A percentile compares a stretch with the other conserved stretches of the same genome.
These are phyloP conservation scores for Tillandsia fasciculata DNA, from an alignment of 176 grass and related monocot species.

Conservation along the genomic window DNA sequence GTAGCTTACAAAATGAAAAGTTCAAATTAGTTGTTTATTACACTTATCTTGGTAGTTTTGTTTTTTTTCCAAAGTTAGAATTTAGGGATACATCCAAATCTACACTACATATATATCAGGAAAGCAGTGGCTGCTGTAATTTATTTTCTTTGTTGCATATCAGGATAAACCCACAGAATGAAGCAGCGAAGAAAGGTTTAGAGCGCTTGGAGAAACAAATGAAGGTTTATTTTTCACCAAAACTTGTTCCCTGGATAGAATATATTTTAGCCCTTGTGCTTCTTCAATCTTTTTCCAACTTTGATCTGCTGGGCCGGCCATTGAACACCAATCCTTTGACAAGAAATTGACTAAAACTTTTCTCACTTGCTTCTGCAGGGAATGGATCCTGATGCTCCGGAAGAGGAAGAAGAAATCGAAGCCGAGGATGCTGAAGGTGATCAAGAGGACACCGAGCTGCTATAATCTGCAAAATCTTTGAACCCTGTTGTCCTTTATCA, in stretches of 20 bases:
- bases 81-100: no score
- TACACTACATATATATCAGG: no score
- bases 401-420: slow-evolving; percentile 89
- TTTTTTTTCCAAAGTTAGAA: no score
- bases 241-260: no score
- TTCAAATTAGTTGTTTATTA: no score
- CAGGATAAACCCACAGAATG: slow-evolving; percentile 93
- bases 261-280: not conserved
- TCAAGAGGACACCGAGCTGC: slow-evolving; percentile 62
- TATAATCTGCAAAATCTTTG: slow-evolving; percentile 24
- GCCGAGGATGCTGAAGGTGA: slow-evolving; percentile 67
- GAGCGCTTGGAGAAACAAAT: slow-evolving; percentile 97
- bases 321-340: not conserved
- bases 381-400: slow-evolving; percentile 88
- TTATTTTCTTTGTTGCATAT: slow-evolving; percentile 5
- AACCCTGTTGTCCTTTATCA: not conserved
- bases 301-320: not conserved
- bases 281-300: not conserved
- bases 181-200: slow-evolving; percentile 89
- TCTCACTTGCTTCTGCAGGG: slow-evolving; percentile 29
- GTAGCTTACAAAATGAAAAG: no score
- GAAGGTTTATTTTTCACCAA: slow-evolving; percentile 47
- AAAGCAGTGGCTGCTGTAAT: no score
- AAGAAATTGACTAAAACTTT: not conserved
- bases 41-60: no score